A percentile compares a stretch with the other conserved stretches of the same genome.
Evolutionary conservation across 176 grass and related monocot species (phyloP).

Genomic region (Aegilops tauschii): DNA sequence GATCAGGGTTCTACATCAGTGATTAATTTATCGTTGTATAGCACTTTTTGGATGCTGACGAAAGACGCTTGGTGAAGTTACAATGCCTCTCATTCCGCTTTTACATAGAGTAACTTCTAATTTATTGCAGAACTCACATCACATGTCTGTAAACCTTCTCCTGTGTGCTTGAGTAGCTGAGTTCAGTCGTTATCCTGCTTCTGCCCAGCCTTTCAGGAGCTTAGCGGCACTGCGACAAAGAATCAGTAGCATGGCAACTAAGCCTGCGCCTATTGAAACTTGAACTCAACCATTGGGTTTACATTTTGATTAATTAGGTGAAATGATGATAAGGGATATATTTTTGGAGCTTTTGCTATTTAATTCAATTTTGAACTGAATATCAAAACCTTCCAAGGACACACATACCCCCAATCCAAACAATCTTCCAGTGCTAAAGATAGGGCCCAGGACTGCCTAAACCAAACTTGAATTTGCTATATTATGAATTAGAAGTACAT

Average conservation of each 20-base stretch:
- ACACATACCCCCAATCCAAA: neutral
- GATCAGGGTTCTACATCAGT: neutral
- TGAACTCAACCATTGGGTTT: neutral
- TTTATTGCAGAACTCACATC: neutral
- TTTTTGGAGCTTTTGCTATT: neutral
- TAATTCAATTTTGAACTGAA: neutral
- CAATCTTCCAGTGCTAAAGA: neutral
- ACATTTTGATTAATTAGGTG: neutral
- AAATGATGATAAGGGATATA: neutral
- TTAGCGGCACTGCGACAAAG: neutral
- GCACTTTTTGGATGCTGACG: too few species aligned
- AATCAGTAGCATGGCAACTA: neutral
- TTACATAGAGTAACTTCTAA: neutral
- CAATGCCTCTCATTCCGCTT: neutral
- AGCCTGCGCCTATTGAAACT: neutral
- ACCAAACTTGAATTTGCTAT: constrained; percentile 26
- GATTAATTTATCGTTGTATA: neutral
- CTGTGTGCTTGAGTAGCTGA: neutral
- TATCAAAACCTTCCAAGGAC: neutral
- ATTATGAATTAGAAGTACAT: constrained; percentile 21
- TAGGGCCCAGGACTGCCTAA: neutral
- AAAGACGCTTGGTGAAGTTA: neutral
- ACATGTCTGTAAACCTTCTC: neutral
- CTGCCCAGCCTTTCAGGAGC: neutral
- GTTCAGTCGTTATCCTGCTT: neutral